Conservation (phyloP, 441 rosid genomes). For the Croton laevigatus region DNA sequence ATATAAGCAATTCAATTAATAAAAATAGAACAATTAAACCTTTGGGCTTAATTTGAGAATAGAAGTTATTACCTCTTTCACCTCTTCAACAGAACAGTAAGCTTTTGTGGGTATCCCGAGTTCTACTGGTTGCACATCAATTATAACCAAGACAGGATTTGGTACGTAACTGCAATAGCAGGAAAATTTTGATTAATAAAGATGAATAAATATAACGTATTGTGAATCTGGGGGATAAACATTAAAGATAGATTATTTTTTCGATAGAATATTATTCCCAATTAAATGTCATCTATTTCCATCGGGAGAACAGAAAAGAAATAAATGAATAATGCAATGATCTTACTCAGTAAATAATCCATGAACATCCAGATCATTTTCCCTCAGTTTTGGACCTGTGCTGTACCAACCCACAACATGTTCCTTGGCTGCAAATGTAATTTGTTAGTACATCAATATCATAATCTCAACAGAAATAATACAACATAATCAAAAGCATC, state of each 20-base stretch:
- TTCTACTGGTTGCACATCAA: conserved; percentile 82
- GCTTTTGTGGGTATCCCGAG: conserved; percentile 85
- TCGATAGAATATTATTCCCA: background rate
- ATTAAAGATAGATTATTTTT: background rate
- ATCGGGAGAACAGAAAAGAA: conserved; percentile 2
- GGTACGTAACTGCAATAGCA: conserved; percentile 63
- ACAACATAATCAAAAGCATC: background rate
- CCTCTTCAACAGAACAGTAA: conserved; percentile 83
- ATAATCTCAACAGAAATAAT: background rate
- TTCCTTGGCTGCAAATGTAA: conserved; percentile 66
- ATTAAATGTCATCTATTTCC: background rate
- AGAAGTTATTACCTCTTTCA: conserved; percentile 58
- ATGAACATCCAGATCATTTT: conserved; percentile 78
- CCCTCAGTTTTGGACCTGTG: conserved; percentile 80
- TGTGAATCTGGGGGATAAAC: background rate
- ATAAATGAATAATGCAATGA: background rate
- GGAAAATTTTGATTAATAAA: conserved; percentile 16
- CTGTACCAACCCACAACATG: conserved; percentile 96
- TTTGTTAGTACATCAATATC: conserved; percentile 1
- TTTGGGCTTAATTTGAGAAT: background rate
- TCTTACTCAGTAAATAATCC: conserved; percentile 57
- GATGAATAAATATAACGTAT: background rate
- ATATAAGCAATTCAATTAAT: background rate
- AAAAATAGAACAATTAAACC: background rate
- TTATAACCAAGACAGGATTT: conserved; percentile 79